Percentiles rank a stretch among this genome's conserved stretches.
phyloP scores from a whole-genome alignment of 2,329 filamentous ascomycete species.

The Graphium sp. region DNA sequence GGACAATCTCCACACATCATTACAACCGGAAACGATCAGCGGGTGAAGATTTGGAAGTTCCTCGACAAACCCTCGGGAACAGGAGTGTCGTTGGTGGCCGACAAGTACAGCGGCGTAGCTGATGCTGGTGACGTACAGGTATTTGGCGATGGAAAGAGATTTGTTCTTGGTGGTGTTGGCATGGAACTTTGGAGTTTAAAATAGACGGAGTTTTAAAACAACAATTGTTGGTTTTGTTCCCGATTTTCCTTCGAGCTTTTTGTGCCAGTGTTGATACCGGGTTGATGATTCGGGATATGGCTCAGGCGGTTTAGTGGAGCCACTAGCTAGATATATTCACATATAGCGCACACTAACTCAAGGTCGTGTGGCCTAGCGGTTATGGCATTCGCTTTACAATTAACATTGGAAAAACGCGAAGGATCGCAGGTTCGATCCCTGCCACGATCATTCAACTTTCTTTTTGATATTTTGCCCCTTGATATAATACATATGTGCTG shows the following conservation, averaged over 20 bases:
- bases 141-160: slow-evolving; percentile 10
- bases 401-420: slow-evolving; percentile 11
- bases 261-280: no score
- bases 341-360: no score
- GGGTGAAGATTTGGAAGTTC: slow-evolving; percentile 36
- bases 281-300: no score
- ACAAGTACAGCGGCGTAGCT: slow-evolving; percentile 40
- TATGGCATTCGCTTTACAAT: slow-evolving; percentile 21
- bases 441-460: slow-evolving; percentile 15
- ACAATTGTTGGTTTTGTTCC: no score
- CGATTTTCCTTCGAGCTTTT: no score
- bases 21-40: slow-evolving; percentile 43
- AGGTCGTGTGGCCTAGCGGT: slow-evolving; percentile 21
- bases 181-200: slow-evolving; percentile 23
- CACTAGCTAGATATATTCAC: no score
- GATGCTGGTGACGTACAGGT: slow-evolving; percentile 36
- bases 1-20: slow-evolving; percentile 9
- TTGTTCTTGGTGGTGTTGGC: slow-evolving; percentile 27
- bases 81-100: slow-evolving; percentile 23
- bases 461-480: slow-evolving; percentile 4
- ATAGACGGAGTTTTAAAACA: no score
- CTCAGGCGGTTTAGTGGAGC: no score
- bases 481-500: neutral
- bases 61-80: no score
- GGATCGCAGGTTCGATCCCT: slow-evolving; percentile 27